These are phyloP conservation scores for Claviceps lovelessii DNA, from an alignment of 2,329 filamentous ascomycete species.

Conservation along the genomic window DNA sequence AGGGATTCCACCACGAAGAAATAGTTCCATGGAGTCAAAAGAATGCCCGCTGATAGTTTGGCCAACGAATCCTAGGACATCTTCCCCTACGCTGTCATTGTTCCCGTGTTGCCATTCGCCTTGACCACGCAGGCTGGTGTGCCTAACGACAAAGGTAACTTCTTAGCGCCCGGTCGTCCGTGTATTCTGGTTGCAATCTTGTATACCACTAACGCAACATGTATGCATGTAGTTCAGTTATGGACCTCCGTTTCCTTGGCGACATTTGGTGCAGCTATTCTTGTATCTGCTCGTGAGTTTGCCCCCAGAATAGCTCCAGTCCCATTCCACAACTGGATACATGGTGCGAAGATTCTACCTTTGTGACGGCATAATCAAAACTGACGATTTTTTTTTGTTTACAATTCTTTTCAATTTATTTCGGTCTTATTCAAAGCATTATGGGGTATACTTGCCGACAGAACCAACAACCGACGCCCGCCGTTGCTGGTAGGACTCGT, in stretches of 20 bases:
- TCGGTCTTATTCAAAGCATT: conserved; percentile 11
- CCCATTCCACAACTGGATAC: neutral
- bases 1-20: neutral
- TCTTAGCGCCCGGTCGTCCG: neutral
- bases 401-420: too few species aligned
- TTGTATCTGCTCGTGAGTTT: conserved; percentile 18
- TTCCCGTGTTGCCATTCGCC: conserved; percentile 20
- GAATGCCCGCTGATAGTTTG: neutral
- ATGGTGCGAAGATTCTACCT: neutral
- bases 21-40: neutral
- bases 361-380: neutral
- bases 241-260: conserved; percentile 23
- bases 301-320: neutral
- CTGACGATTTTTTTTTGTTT: neutral
- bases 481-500: conserved; percentile 21
- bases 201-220: neutral
- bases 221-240: conserved; percentile 14
- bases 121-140: conserved; percentile 15
- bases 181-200: neutral
- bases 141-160: conserved; percentile 8
- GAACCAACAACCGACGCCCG: conserved; percentile 17
- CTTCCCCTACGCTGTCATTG: conserved; percentile 21
- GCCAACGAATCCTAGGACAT: conserved; percentile 14
- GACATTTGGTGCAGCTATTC: conserved; percentile 18
- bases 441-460: conserved; percentile 23